These are phyloP conservation scores for Orbilia javanica DNA, from an alignment of 2,329 filamentous ascomycete species.

Conservation along the genomic window DNA sequence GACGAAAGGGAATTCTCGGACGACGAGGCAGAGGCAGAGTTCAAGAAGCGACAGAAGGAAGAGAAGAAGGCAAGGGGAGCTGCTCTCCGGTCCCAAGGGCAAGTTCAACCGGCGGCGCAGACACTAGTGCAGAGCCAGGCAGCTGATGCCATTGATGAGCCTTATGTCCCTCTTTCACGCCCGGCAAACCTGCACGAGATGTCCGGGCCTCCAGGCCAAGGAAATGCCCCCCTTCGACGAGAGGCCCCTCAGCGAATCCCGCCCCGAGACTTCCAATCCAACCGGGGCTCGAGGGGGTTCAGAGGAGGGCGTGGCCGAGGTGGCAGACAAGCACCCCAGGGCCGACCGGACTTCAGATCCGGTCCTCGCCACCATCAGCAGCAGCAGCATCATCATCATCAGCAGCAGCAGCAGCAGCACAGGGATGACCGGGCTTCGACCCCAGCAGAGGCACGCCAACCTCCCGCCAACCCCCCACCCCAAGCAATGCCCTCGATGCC, in stretches of 20 bases:
- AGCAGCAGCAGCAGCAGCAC: neutral
- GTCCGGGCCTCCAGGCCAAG: conserved; percentile 62
- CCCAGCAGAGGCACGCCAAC: neutral
- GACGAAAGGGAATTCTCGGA: conserved; percentile 97
- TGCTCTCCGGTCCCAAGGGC: conserved; percentile 1
- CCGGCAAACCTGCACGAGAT: conserved; percentile 73
- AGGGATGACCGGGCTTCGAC: conserved; percentile 31
- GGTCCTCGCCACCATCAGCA: conserved; percentile 25
- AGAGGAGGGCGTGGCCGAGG: conserved; percentile 61
- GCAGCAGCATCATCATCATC: conserved; percentile 18
- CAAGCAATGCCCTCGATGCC: neutral
- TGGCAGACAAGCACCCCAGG: conserved; percentile 16
- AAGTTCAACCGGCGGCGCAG: conserved; percentile 62
- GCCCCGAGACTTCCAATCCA: conserved; percentile 64
- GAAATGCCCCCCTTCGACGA: conserved; percentile 66
- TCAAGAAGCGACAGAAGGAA: conserved; percentile 80
- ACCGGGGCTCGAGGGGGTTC: conserved; percentile 65
- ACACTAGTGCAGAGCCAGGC: conserved; percentile 70
- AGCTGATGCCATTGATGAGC: conserved; percentile 76
- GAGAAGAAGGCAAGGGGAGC: conserved; percentile 65
- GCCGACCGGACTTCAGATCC: conserved; percentile 15
- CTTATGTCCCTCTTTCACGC: conserved; percentile 78
- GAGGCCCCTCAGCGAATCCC: conserved; percentile 67
- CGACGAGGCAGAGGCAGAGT: conserved; percentile 90
- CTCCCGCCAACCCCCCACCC: neutral